Conservation (phyloP, 768 basidiomycete genomes). For the Paxillus involutus region DNA sequence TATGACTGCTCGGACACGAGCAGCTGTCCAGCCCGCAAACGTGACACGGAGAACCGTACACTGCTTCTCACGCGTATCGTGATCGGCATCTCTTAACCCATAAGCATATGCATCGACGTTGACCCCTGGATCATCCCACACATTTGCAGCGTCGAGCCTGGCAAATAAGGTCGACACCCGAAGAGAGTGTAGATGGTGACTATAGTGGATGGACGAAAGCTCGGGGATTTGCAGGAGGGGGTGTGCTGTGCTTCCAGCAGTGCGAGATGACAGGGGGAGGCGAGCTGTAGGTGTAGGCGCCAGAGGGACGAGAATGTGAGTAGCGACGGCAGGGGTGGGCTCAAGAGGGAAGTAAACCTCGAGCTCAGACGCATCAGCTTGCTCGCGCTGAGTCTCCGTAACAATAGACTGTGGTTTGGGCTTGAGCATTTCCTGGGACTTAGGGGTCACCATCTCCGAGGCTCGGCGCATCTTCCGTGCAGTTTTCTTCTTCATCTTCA, state of each 20-base stretch:
- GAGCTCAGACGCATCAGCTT: slow-evolving; percentile 38
- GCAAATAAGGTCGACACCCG: slow-evolving; percentile 70
- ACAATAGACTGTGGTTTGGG: slow-evolving; percentile 13
- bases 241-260: slow-evolving; percentile 17
- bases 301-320: slow-evolving; percentile 72
- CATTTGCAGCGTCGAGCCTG: slow-evolving; percentile 64
- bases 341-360: slow-evolving; percentile 61
- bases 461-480: slow-evolving; percentile 23
- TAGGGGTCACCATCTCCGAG: slow-evolving; percentile 14
- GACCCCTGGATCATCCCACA: slow-evolving; percentile 54
- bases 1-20: slow-evolving; percentile 62
- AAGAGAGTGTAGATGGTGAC: slow-evolving; percentile 55
- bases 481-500: slow-evolving; percentile 49
- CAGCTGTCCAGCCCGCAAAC: slow-evolving; percentile 72
- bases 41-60: slow-evolving; percentile 68
- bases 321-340: slow-evolving; percentile 45
- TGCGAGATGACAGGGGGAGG: slow-evolving; percentile 49
- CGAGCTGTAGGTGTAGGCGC: slow-evolving; percentile 71
- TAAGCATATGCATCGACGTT: slow-evolving; percentile 63
- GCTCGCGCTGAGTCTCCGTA: not conserved
- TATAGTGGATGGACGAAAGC: slow-evolving; percentile 50
- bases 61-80: slow-evolving; percentile 41
- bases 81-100: slow-evolving; percentile 35
- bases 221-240: slow-evolving; percentile 54
- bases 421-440: slow-evolving; percentile 31